phyloP scores from a whole-genome alignment of 1,284 basidiomycete species.

The Cystobasidium pallidum region DNA sequence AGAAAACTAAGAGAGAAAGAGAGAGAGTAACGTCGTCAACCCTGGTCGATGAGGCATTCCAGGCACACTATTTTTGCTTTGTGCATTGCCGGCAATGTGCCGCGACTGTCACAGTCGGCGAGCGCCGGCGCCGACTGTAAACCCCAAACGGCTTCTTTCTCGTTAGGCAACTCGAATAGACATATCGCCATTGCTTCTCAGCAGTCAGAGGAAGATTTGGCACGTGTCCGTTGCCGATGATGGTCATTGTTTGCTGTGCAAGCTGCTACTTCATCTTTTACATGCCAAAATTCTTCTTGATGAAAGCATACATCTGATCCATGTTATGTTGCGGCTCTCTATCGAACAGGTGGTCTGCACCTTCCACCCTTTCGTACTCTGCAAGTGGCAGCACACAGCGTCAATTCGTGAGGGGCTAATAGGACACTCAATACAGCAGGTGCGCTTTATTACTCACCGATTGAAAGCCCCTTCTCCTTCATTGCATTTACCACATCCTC shows the following conservation, averaged over 20 bases:
- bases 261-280: too few species aligned
- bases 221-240: too few species aligned
- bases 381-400: not conserved
- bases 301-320: slow-evolving; percentile 50
- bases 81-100: not conserved
- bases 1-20: too few species aligned
- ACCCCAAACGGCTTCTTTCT: too few species aligned
- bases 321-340: slow-evolving; percentile 43
- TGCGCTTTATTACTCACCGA: not conserved
- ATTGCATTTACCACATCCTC: slow-evolving; percentile 49
- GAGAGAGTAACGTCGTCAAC: not conserved
- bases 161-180: too few species aligned
- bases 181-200: too few species aligned
- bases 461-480: slow-evolving; percentile 33
- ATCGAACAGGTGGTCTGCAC: slow-evolving; percentile 51
- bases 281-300: slow-evolving; percentile 44
- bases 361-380: slow-evolving; percentile 47
- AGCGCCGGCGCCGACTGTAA: too few species aligned
- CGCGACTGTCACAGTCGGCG: too few species aligned
- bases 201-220: too few species aligned
- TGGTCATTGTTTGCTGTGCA: too few species aligned
- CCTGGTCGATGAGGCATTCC: not conserved
- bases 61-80: not conserved
- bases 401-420: not conserved
- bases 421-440: not conserved